Percentiles rank a stretch among this genome's conserved stretches.
phyloP scores from a whole-genome alignment of 169 alveolate species.

The Babesia ovata region DNA sequence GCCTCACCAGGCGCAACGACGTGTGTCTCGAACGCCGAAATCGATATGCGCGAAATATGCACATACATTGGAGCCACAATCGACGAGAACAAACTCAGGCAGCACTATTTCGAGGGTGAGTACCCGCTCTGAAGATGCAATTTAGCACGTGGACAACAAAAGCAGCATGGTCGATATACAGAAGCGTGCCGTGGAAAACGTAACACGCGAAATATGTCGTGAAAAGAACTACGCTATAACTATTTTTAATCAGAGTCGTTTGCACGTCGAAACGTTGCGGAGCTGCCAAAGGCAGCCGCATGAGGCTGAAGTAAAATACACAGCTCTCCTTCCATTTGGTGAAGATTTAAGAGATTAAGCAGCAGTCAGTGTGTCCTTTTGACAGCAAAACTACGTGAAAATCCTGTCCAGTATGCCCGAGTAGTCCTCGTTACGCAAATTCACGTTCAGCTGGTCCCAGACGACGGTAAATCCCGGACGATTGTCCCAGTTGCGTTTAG shows the following conservation, averaged over 20 bases:
- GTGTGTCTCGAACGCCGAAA: slow-evolving; percentile 82
- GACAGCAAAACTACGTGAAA: neutral
- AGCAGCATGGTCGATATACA: neutral
- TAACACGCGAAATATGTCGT: too few species aligned
- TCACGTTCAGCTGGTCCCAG: slow-evolving; percentile 4
- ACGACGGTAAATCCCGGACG: neutral
- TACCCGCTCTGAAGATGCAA: slow-evolving; percentile 59
- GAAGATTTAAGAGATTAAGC: too few species aligned
- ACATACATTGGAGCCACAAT: slow-evolving; percentile 75
- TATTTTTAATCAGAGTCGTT: too few species aligned
- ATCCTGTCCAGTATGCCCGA: neutral
- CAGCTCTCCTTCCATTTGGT: too few species aligned
- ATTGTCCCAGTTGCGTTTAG: neutral
- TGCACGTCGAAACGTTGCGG: too few species aligned
- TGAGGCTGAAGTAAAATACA: too few species aligned
- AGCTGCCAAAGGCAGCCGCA: too few species aligned
- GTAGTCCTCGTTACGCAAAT: slow-evolving; percentile 2
- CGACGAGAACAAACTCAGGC: slow-evolving; percentile 64
- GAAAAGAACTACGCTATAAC: too few species aligned
- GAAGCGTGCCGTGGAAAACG: neutral
- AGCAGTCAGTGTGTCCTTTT: too few species aligned
- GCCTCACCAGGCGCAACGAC: slow-evolving; percentile 89
- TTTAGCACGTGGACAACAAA: neutral
- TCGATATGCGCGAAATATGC: slow-evolving; percentile 81
- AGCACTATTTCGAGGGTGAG: slow-evolving; percentile 77